Evolutionary conservation across 805 yeast genomes (phyloP), one percentile per base, ranked within the genome.

Genomic region (Kazachstania kunashirensis): DNA sequence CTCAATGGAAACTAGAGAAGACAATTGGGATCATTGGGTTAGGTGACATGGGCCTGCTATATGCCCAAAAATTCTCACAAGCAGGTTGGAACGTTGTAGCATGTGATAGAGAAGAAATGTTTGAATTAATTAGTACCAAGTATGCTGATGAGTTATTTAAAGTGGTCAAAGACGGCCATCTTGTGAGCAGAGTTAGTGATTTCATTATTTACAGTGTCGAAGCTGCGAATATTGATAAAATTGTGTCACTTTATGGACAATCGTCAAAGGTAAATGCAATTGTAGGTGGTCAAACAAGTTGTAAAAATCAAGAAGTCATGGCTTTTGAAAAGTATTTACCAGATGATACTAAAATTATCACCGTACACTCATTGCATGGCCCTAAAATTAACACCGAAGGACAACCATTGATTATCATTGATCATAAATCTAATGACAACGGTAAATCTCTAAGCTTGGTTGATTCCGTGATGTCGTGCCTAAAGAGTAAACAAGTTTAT

Each of bases 231-330:
- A 79, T 92, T 34, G 75, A 67, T 32, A 68, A 69, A 39, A 84
- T 92, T 26, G 94, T 86, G 5, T 53, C 72, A 4, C 30, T 62
- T 26, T 89, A 89, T 59, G 96, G 95, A 0, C 89, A 95, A 0
- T 80, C 89, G 0, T 77, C 95, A 4, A 89, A 89, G 54, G 61
- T 77, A 3, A 94, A 94, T 2, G 81, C 94, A 3, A 75, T 88
- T 29, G 95, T 92, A 5, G 98, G 97, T n/a, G 98, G 98, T 6
- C 98, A 92, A 60, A 88, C 98, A 0, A 83, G 95, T 8, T 89
- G 97, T 61, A 92, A 92, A 53, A 78, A 74, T 18, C 94, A 94
- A 0, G 98, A 92, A 54, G 80, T 92, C 19, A 67, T 61, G 12
- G 95, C 96, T 0, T 84, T 92, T 55, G 96, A 86, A 48, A 64